Conservation (phyloP, 139 green algal species). For the Coelastrella sp. region DNA sequence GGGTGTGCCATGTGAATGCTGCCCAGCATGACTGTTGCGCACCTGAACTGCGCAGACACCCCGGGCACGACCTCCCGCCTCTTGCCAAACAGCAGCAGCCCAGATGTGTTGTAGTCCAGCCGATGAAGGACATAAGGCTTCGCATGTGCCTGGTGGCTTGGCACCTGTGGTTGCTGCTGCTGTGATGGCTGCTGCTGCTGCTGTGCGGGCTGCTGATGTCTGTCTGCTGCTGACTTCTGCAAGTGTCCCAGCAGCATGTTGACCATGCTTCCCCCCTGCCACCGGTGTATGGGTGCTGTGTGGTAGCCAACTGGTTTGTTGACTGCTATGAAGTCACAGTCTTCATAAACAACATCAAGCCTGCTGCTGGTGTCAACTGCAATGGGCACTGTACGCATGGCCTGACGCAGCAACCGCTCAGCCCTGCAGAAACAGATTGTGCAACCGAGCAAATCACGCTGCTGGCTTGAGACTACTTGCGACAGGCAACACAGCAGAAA, state of each 20-base stretch:
- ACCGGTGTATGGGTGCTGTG: slow-evolving; percentile 83
- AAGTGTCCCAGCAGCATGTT: slow-evolving; percentile 82
- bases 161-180: background rate
- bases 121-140: slow-evolving; percentile 71
- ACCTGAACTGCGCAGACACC: slow-evolving; percentile 86
- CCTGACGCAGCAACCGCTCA: slow-evolving; percentile 51
- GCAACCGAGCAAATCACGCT: background rate
- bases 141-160: background rate
- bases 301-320: slow-evolving; percentile 83
- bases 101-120: slow-evolving; percentile 88
- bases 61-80: slow-evolving; percentile 55
- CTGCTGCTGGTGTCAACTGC: slow-evolving; percentile 56
- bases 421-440: slow-evolving; percentile 10
- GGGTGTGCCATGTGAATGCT: background rate
- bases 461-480: too few species aligned
- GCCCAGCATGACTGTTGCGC: background rate
- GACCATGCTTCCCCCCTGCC: slow-evolving; percentile 79
- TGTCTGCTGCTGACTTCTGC: background rate
- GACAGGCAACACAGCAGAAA: too few species aligned
- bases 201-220: background rate
- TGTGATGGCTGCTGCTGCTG: background rate
- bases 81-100: slow-evolving; percentile 89
- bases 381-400: slow-evolving; percentile 71
- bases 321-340: slow-evolving; percentile 82
- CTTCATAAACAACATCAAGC: slow-evolving; percentile 78